A percentile compares a stretch with the other conserved stretches of the same genome.
phyloP scores from a whole-genome alignment of 495 filamentous ascomycete genomes.

The Annulohypoxylon nitens region DNA sequence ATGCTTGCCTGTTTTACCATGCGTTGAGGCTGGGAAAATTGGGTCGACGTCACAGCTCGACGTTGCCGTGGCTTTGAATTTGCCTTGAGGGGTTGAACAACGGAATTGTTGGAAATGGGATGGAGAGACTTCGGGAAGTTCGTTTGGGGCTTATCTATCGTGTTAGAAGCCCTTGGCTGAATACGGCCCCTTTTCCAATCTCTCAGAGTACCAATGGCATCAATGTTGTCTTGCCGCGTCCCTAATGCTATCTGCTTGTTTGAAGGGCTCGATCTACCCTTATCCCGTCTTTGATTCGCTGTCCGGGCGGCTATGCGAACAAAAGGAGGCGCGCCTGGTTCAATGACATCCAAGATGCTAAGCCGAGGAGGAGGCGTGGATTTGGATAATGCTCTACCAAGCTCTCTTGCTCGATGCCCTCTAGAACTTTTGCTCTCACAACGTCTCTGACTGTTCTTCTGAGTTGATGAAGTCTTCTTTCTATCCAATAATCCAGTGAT shows the following conservation, averaged over 20 bases:
- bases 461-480: conserved; percentile 44
- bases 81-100: conserved; percentile 34
- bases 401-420: conserved; percentile 25
- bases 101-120: conserved; percentile 51
- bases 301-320: conserved; percentile 81
- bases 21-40: conserved; percentile 42
- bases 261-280: conserved; percentile 80
- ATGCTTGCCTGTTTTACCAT: conserved; percentile 54
- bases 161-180: conserved; percentile 53
- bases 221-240: conserved; percentile 78
- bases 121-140: conserved; percentile 47
- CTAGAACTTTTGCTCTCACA: conserved; percentile 9
- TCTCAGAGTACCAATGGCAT: conserved; percentile 74
- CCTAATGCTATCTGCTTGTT: conserved; percentile 80
- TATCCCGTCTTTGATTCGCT: conserved; percentile 70
- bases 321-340: conserved; percentile 74
- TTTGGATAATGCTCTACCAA: conserved; percentile 15
- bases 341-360: conserved; percentile 79
- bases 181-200: conserved; percentile 84
- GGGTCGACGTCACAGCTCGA: conserved; percentile 25
- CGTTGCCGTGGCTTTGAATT: conserved; percentile 23
- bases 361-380: conserved; percentile 57
- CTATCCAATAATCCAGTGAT: conserved; percentile 59
- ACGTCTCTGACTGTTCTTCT: conserved; percentile 10
- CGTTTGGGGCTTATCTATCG: neutral